phyloP scores from a whole-genome alignment of 352 stramenopile species.

The Globisporangium emineosum region DNA sequence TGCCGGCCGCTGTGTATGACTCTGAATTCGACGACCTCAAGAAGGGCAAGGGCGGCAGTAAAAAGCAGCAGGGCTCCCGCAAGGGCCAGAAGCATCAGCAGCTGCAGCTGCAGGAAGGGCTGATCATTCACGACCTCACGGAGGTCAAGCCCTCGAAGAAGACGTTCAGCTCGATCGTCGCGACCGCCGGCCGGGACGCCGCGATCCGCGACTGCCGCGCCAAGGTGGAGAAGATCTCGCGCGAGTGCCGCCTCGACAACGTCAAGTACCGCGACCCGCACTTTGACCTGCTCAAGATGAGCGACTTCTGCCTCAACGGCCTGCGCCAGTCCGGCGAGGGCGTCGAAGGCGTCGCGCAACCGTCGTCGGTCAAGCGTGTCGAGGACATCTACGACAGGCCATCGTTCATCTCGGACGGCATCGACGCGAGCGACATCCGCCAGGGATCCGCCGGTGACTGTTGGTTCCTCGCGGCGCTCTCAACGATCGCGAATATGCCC shows the following conservation, averaged over 20 bases:
- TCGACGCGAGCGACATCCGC: slow-evolving; percentile 59
- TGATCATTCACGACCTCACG: slow-evolving; percentile 12
- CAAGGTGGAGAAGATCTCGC: slow-evolving; percentile 34
- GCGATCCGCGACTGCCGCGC: slow-evolving; percentile 17
- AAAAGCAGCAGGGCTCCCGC: not conserved
- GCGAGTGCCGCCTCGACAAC: slow-evolving; percentile 33
- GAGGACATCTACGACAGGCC: slow-evolving; percentile 35
- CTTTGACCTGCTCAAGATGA: slow-evolving; percentile 23
- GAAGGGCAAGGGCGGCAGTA: not conserved
- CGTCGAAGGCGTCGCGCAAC: slow-evolving; percentile 16
- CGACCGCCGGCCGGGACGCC: not conserved
- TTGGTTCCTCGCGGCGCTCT: slow-evolving; percentile 75
- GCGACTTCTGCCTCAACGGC: slow-evolving; percentile 24
- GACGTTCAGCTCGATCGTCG: slow-evolving; percentile 8
- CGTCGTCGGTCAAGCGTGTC: slow-evolving; percentile 21
- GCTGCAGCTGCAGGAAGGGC: slow-evolving; percentile 2
- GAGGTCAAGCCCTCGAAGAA: not conserved
- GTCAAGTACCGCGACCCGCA: slow-evolving; percentile 41
- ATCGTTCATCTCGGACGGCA: slow-evolving; percentile 41
- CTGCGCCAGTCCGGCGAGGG: slow-evolving; percentile 15
- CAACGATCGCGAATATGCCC: slow-evolving; percentile 63
- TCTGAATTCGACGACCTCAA: not conserved
- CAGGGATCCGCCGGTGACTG: slow-evolving; percentile 74
- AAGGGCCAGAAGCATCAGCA: not conserved
- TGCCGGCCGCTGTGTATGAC: not conserved